Evolutionary conservation across 192 early-diverging fungal genomes (phyloP), one percentile per base, ranked within the genome.

Genomic region (Coemansia sp.): DNA sequence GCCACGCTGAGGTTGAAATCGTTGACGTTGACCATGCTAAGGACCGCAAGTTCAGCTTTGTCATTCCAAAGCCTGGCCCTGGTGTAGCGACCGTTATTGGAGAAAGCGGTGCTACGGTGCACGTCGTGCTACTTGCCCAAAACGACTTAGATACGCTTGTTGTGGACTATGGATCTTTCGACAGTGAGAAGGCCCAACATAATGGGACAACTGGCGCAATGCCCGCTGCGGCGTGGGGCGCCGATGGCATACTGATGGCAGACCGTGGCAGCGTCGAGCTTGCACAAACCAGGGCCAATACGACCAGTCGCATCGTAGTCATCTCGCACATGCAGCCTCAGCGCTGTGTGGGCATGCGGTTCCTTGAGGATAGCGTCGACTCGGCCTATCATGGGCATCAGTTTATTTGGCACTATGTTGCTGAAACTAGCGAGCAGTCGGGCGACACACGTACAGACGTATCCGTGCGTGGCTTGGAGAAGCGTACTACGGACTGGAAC

Each of bases 21-120:
- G 80, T 82, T 1, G 75, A 77, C 31, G 63, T 82, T 15, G 80
- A 77, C 41, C 80, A 82, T 53, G 80, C 80, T 25, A 68, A 55
- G 42, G 75, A 34, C 51, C 68, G 55, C 38, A 74, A 68, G 38
- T 82, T 82, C 51, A 82, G 75, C 75, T 82, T 82, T 74, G 74
- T 82, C 19, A 66, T 77, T 15, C 80, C 75, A 32, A 77, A 67
- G 45, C 64, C 75, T 2, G 80, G 80, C 10, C 27, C 62, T 3
- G 80, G 80, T 5, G 42, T 82, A 12, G 55, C 48, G 17, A 59
- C 42, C 4, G 53, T 76, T 25, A 34, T 63, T 9, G 37, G 64
- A 45, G n/a, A n/a, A 14, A 45, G 42, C 38, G 66, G 68, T 1
- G 44, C 45, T 23, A 68, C 75, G 5, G 75, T 74, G 15, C 48